Percentiles rank a stretch among this genome's conserved stretches.
Conservation (phyloP, 2,329 filamentous ascomycete species). For the Botrytis aclada region DNA sequence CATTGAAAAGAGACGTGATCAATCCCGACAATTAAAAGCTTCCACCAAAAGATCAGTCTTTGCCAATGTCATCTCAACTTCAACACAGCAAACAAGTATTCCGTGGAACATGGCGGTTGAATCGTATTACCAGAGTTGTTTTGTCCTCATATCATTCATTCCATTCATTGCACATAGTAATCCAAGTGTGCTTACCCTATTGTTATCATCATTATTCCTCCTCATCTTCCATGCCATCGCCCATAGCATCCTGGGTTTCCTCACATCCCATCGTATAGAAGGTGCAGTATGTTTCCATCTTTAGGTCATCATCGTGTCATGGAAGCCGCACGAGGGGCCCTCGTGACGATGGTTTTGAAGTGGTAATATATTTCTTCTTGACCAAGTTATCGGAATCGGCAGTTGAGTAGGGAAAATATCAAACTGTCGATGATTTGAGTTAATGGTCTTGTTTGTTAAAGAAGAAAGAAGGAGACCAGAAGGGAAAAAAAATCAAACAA, state of each 20-base stretch:
- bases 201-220: not conserved
- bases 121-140: slow-evolving; percentile 51
- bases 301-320: slow-evolving; percentile 68
- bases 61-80: slow-evolving; percentile 47
- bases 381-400: slow-evolving; percentile 69
- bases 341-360: slow-evolving; percentile 84
- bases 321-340: slow-evolving; percentile 56
- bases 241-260: not conserved
- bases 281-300: slow-evolving; percentile 52
- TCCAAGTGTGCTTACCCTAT: slow-evolving; percentile 10
- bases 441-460: slow-evolving; percentile 59
- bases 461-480: slow-evolving; percentile 38
- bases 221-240: not conserved
- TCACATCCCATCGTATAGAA: not conserved
- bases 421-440: slow-evolving; percentile 72
- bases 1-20: not conserved
- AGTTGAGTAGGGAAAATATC: slow-evolving; percentile 55
- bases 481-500: slow-evolving; percentile 21
- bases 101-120: slow-evolving; percentile 44
- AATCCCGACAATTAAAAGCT: not conserved
- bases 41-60: slow-evolving; percentile 21
- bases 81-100: slow-evolving; percentile 44
- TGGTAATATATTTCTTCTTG: slow-evolving; percentile 58
- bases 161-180: not conserved
- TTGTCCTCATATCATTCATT: slow-evolving; percentile 33